Base-by-base conservation (phyloP, 2,329 filamentous ascomycete genomes). In the Clarireedia paspali region DNA sequence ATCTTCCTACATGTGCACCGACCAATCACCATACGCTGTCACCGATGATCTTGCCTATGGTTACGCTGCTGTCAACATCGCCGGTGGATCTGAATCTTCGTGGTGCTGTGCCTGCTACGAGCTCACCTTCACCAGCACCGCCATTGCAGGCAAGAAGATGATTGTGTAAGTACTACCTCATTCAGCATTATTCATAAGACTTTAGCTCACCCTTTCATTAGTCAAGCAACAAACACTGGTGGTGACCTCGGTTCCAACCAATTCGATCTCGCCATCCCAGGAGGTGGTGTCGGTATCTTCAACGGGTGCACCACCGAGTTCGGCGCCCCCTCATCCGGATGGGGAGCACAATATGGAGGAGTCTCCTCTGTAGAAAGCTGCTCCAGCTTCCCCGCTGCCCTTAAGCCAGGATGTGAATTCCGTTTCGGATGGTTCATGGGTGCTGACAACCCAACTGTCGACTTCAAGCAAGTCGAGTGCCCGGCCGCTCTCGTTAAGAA, bases 51-150 rank as follows among this genome's bases (percentile, higher is more conserved):
- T 83, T 12, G 75, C 53, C 10, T 87, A 86, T 63, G 84, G 84
- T 14, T 87, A 82, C 64, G 82, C 84, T 1, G 83, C 84, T 9
- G 53, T 55, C 20, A 75, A 73, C 49, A 74, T 87, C 59, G 66
- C 68, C 2, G 80, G 80, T 24, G 75, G 76, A 46, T 77, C 72
- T 5, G 84, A 87, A 68, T 70, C 73, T 1, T 74, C 70, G 15
- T 85, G 82, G 80, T 88, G 84, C 72, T 88, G 84, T 66, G 78
- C 77, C 49, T 86, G 83, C 69, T 86, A 84, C 64, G 75, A 80
- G 67, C 66, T 66, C 50, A 67, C 64, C 3, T 78, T 79, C 63
- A 78, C 74, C 1, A 70, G 68, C 44, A 77, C 77, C 6, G 70
- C 77, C 9, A 74, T 81, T 27, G 69, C 72, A 27, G 81, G 82